phyloP scores from a whole-genome alignment of 352 stramenopile species.

The Pythium phragmiticola region DNA sequence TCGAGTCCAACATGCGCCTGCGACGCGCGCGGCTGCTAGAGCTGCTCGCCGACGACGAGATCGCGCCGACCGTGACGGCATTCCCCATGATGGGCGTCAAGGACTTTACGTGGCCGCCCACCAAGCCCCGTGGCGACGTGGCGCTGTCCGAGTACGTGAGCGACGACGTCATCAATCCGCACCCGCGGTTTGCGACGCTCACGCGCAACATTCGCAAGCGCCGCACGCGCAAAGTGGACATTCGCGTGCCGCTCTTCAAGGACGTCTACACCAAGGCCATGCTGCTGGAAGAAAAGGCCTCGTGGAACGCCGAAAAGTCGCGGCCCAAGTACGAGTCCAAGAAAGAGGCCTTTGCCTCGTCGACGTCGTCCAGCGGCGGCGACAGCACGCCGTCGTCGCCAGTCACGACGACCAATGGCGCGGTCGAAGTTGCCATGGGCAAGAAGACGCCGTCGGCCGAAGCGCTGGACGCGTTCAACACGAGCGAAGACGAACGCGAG shows the following conservation, averaged over 20 bases:
- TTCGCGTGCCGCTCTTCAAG: constrained; percentile 83
- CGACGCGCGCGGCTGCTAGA: constrained; percentile 93
- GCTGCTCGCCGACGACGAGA: constrained; percentile 93
- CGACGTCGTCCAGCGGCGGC: constrained; percentile 16
- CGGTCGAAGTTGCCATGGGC: constrained; percentile 42
- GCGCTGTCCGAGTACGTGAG: constrained; percentile 96
- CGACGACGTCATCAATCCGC: constrained; percentile 98
- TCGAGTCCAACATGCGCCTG: constrained; percentile 98
- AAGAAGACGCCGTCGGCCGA: constrained; percentile 75
- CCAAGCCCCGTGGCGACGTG: constrained; percentile 62
- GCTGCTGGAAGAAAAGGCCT: constrained; percentile 63
- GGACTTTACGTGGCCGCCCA: constrained; percentile 87
- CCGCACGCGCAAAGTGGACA: constrained; percentile 82
- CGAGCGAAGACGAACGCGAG: not conserved
- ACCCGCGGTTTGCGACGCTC: constrained; percentile 97
- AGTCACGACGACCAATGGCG: constrained; percentile 47
- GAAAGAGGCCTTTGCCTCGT: constrained; percentile 27
- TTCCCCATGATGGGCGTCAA: constrained; percentile 97
- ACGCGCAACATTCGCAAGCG: constrained; percentile 98
- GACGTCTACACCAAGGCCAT: constrained; percentile 81
- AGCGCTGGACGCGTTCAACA: constrained; percentile 38
- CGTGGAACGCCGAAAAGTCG: constrained; percentile 79
- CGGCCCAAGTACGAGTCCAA: constrained; percentile 79
- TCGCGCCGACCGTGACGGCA: constrained; percentile 94
- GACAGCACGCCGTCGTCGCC: constrained; percentile 23